Evolutionary conservation across 192 early-diverging fungal genomes (phyloP), one percentile per base, ranked within the genome.

Genomic region (Coemansia sp.): DNA sequence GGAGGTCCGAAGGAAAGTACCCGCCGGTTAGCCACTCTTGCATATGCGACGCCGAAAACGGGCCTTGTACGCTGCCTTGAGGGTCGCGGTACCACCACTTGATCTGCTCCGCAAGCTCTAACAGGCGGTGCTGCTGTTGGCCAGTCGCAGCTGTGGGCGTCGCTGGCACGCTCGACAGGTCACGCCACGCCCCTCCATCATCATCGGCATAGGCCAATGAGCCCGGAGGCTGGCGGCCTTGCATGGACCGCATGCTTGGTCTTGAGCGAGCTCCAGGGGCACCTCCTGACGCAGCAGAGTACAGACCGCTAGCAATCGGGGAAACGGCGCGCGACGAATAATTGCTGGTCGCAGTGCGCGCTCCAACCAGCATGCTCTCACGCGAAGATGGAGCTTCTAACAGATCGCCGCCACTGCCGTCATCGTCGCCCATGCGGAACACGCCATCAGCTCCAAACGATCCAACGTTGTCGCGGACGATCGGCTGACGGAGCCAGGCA

Each of bases 11-110:
- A 0, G 85, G 82, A 68, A 99, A 97, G 73, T 94, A 99, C 25
- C 92, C 93, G 22, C 86, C 89, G 22, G 85, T 86, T 79, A 87
- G 94, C 97, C 97, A 99, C 40, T 94, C 94, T 46, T 99, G 94
- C 97, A 99, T 99, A 53, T 96, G 91, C 12, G 89, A 76, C 17
- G 91, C 86, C 10, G 86, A 77, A 70, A 97, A 99, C 24, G 97
- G 96, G 22, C 95, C 96, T 76, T 97, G 95, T 24, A 94, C 85
- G 46, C 84, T 88, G 9, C 93, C 93, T 65, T 86, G 87, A 7
- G 94, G 93, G 69, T 95, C 95, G 31, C 92, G 87, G 68, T 95
- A 95, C 58, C 88, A 86, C 95, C 95, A 97, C 59, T 71, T 70
- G 17, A 74, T 7, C n/a, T 62, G 62, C 61, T 81, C 78, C 0